These are phyloP conservation scores for Leptodontidium sp. DNA, from an alignment of 2,329 filamentous ascomycete genomes.

Conservation along the genomic window DNA sequence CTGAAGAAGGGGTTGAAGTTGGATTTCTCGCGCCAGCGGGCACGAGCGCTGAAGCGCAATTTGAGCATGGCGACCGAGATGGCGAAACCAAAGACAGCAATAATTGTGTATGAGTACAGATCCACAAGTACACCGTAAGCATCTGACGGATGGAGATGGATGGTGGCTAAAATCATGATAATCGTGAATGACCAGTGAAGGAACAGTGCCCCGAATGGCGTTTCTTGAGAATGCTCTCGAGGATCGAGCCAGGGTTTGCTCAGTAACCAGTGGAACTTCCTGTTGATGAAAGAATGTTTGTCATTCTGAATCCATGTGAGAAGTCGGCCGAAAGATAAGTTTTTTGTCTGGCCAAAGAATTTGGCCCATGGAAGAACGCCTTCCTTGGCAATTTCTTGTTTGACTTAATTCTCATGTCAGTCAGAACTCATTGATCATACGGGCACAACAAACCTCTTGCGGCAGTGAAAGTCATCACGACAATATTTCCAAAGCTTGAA, in stretches of 20 bases:
- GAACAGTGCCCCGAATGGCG: constrained; percentile 22
- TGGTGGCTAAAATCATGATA: constrained; percentile 22
- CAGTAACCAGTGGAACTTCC: constrained; percentile 22
- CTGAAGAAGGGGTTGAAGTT: constrained; percentile 6
- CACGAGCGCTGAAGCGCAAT: constrained; percentile 2
- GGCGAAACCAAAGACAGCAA: constrained; percentile 16
- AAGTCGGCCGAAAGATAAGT: constrained; percentile 6
- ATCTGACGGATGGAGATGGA: constrained; percentile 21
- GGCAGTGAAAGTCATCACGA: constrained; percentile 64
- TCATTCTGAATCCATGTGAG: not conserved
- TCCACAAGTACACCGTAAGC: constrained; percentile 20
- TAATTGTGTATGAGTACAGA: constrained; percentile 17
- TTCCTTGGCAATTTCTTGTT: constrained; percentile 68
- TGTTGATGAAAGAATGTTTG: constrained; percentile 19
- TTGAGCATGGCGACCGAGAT: constrained; percentile 15
- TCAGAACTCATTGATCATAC: not conserved
- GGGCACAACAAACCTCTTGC: constrained; percentile 47
- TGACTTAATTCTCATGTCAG: constrained; percentile 48
- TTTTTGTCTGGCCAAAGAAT: constrained; percentile 52
- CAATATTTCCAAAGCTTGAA: constrained; percentile 60
- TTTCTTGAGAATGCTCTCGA: constrained; percentile 40
- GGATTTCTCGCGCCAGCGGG: constrained; percentile 9
- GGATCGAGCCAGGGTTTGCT: constrained; percentile 36
- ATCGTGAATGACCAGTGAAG: constrained; percentile 26
- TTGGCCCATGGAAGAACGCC: constrained; percentile 55